Percentiles rank a stretch among this genome's conserved stretches.
Conservation (phyloP, 2,329 filamentous ascomycete genomes). For the Botrytis fabae region DNA sequence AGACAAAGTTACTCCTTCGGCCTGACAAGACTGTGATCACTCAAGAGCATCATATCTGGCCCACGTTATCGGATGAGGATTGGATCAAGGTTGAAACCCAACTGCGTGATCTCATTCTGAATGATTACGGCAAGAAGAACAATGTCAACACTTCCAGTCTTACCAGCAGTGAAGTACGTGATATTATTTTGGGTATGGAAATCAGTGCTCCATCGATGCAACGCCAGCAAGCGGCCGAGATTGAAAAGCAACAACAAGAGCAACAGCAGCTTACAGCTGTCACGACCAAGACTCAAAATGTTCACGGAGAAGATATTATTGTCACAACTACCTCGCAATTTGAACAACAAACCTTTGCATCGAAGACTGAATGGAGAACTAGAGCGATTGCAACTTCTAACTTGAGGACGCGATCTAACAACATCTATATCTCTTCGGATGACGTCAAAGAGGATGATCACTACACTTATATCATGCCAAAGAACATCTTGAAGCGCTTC, state of each 20-base stretch:
- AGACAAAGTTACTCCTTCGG: conserved; percentile 91
- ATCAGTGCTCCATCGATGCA: conserved; percentile 98
- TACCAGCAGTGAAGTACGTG: conserved; percentile 93
- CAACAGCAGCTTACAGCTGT: conserved; percentile 95
- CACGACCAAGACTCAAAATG: conserved; percentile 97
- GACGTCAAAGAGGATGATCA: conserved; percentile 86
- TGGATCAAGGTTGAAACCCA: conserved; percentile 99
- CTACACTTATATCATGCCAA: conserved; percentile 97
- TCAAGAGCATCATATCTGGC: conserved; percentile 99
- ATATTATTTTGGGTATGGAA: conserved; percentile 99
- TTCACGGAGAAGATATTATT: conserved; percentile 95
- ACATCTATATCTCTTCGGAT: conserved; percentile 97
- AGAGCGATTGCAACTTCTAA: conserved; percentile 96
- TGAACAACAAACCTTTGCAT: conserved; percentile 95
- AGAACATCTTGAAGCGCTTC: conserved; percentile 97
- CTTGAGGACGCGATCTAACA: conserved; percentile 88
- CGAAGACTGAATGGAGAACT: conserved; percentile 98
- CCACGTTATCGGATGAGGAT: conserved; percentile 87
- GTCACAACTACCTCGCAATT: conserved; percentile 98
- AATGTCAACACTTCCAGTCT: conserved; percentile 98
- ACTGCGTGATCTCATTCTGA: conserved; percentile 90
- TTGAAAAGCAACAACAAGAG: conserved; percentile 98
- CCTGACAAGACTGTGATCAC: conserved; percentile 99
- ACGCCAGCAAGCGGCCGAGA: conserved; percentile 95
- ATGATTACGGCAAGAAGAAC: conserved; percentile 99